phyloP scores from a whole-genome alignment of 176 grass and related monocot genomes.

The Cenchrus americanus region DNA sequence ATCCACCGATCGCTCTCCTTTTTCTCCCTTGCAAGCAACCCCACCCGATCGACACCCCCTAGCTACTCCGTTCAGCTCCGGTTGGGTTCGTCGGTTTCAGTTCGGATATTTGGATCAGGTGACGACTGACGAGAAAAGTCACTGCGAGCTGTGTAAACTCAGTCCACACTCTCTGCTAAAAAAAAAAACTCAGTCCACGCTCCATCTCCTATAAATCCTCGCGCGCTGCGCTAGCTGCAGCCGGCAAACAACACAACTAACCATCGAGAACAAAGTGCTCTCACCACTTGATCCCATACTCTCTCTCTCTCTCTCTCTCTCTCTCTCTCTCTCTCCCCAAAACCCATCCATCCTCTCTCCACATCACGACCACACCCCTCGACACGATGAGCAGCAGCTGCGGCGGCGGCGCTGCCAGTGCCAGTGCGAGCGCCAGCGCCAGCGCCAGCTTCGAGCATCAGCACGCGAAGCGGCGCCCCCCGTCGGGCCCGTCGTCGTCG shows the following conservation, averaged over 20 bases:
- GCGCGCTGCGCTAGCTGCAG: not conserved
- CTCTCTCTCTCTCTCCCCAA: not conserved
- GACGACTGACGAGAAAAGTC: not conserved
- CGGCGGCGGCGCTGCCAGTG: not conserved
- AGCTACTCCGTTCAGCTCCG: not conserved
- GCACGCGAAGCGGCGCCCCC: constrained; percentile 39
- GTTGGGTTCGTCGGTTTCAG: not conserved
- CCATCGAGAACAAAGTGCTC: not conserved
- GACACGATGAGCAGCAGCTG: constrained; percentile 38
- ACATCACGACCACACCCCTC: not conserved
- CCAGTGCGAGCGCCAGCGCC: not conserved
- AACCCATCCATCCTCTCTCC: not conserved
- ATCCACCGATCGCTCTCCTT: not conserved
- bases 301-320: too few relatives aligned
- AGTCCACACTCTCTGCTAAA: too few relatives aligned
- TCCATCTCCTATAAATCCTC: constrained; percentile 38
- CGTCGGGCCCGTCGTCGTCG: not conserved
- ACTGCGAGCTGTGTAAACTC: not conserved
- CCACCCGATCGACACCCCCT: not conserved
- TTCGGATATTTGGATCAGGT: not conserved
- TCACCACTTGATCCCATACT: constrained; percentile 5
- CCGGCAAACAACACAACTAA: not conserved
- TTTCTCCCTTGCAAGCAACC: constrained; percentile 53
- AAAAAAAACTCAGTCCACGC: not conserved
- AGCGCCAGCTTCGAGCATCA: constrained; percentile 12